Conservation (phyloP, 371 early-diverging fungal genomes). For the Mucor sp. region DNA sequence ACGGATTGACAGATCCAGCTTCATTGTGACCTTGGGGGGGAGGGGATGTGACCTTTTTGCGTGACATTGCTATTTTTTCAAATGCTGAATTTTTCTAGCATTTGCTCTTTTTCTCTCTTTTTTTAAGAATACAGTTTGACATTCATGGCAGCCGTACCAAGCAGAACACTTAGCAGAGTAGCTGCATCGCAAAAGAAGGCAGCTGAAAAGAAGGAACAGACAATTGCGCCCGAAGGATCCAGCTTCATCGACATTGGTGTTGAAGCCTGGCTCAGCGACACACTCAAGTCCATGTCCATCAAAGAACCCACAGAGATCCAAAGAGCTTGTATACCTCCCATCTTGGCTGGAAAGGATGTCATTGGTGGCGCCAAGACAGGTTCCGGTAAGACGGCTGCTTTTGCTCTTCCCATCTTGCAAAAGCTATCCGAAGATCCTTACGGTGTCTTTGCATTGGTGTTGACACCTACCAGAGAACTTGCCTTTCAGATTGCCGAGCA, state of each 20-base stretch:
- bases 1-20: not conserved
- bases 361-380: constrained; percentile 99
- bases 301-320: constrained; percentile 95
- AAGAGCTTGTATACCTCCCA: constrained; percentile 77
- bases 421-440: constrained; percentile 90
- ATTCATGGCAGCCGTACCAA: constrained; percentile 11
- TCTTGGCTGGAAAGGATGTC: constrained; percentile 78
- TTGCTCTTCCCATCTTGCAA: constrained; percentile 97
- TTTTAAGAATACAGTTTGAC: not conserved
- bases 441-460: constrained; percentile 91
- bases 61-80: not conserved
- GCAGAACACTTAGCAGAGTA: constrained; percentile 29
- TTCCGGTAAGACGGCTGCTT: constrained; percentile 99
- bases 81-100: not conserved
- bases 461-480: constrained; percentile 98
- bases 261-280: constrained; percentile 79
- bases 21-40: not conserved
- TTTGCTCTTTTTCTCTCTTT: not conserved
- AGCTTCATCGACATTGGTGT: constrained; percentile 72
- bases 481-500: constrained; percentile 98
- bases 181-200: constrained; percentile 23
- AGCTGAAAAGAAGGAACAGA: constrained; percentile 7
- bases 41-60: constrained; percentile 4
- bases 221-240: constrained; percentile 17
- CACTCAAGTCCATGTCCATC: constrained; percentile 82